Evolutionary conservation across 371 early-diverging fungal species (phyloP), one percentile per base, ranked within the genome.

Genomic region (Syncephalastrum monosporum): DNA sequence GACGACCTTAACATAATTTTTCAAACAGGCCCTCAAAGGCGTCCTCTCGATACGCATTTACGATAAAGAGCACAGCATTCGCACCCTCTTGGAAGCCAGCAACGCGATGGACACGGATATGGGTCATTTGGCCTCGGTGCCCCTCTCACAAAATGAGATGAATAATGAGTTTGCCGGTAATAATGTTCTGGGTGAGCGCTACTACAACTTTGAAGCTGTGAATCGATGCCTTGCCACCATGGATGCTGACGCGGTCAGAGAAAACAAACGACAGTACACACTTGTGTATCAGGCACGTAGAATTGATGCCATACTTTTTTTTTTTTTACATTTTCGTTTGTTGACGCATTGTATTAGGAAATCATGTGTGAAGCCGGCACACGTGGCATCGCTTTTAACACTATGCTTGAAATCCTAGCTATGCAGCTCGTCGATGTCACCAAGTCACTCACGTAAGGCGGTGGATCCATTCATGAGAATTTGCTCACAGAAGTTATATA

Each of bases 311-410:
- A 21, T 21, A 21, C 1, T 21, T 21, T 2, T 21, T 21, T 21
- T 21, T 21, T 21, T 21, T 21, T 1, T n/a, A n/a, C n/a, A 2
- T 21, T 21, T 21, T 21, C 47, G 16, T 21, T 23, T 10, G 24
- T 3, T 16, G 13, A 33, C 7, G 47, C 4, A 27, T 43, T 47
- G 33, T 48, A 8, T 21, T 48, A 70, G 71, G 69, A 72, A 56
- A 57, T 67, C 15, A 47, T 55, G 23, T 55, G 63, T 19, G 21
- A 64, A 4, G 58, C 67, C 7, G 49, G 57, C 1, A 23, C 64
- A 24, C 64, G 69, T 10, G 81, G 82, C 0, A 59, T 82, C n/a
- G 56, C 77, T 5, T 82, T 82, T 56, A 69, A 76, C 16, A 54
- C 63, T 4, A 74, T 77, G 54, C 60, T 82, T 38, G 63, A 70